Base-by-base conservation (phyloP, 257 asterid genomes). In the Scutellaria galericulata region DNA sequence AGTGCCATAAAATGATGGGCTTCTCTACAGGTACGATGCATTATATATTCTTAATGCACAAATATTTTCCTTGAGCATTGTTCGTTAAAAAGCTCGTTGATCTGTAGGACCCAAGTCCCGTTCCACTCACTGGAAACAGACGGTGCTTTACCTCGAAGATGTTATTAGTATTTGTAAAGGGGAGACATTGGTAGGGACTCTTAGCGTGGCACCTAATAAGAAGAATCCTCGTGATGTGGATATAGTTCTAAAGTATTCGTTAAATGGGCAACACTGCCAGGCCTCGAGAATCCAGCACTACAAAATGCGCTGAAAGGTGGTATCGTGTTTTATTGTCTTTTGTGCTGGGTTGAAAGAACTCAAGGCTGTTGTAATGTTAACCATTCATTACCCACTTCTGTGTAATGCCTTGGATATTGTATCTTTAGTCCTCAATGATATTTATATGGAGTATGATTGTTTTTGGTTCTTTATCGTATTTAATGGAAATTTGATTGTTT, bases 201-300 rank as follows among this genome's bases (percentile, higher is more conserved):
- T 95, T 86, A 84, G 90, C 0, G 97, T 95, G 69, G 78, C 96
- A 14, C 96, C 87, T 42, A 95, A 95, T 81, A 86, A 92, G 92
- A 92, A 90, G 81, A 95, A 95, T 70, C 97, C 96, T 11, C 97
- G 98, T 4, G 99, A 95, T 72, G 90, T 95, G 59, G 99, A 95
- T 82, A 95, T 92, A 41, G 77, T 78, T 11, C 78, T 95, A 20
- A 92, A 87, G 81, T 95, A 95, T 82, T 84, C 96, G 0, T 63
- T 88, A 9, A 86, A 86, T 50, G 99, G 97, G 46, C 77, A 58
- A 22, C 93, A 86, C 39, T 87, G 96, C 81, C 70, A 55, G 81
- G 89, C 63, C 50, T 76, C 94, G 39, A 84, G 92, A 84, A 89
- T 92, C 39, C 98, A 89, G 68, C 63, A 31, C 72, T 85, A 87